Conservation (phyloP, 495 filamentous ascomycete genomes). For the Cercophora samala region DNA sequence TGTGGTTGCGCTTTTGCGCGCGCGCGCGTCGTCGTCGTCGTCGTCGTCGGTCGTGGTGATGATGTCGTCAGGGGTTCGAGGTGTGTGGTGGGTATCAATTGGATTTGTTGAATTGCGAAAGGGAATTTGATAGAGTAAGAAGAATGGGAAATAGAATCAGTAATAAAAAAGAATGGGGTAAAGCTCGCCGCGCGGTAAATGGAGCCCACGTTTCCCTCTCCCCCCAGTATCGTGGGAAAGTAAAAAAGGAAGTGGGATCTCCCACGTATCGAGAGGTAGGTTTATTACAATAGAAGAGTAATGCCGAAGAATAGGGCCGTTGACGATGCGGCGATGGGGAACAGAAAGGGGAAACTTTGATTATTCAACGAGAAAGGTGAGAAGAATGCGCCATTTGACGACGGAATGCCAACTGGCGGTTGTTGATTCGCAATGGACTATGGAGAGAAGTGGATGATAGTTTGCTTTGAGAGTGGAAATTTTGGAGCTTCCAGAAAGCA, state of each 20-base stretch:
- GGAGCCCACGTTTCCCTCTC: too few species aligned
- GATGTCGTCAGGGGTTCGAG: background rate
- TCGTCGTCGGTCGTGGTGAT: background rate
- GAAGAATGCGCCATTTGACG: conserved; percentile 27
- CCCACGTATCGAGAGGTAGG: background rate
- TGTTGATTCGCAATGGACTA: background rate
- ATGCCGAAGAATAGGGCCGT: conserved; percentile 23
- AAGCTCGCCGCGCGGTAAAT: too few species aligned
- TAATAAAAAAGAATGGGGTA: background rate
- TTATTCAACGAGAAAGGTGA: conserved; percentile 1
- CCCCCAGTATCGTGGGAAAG: background rate
- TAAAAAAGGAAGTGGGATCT: background rate
- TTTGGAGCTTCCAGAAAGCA: conserved; percentile 11
- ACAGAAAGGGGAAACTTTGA: background rate
- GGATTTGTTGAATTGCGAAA: background rate
- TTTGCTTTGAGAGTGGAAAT: conserved; percentile 8
- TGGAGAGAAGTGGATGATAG: background rate
- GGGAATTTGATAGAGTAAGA: background rate
- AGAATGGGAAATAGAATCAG: background rate
- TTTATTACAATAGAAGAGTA: conserved; percentile 15
- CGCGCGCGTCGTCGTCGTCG: background rate
- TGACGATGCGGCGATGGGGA: conserved; percentile 22
- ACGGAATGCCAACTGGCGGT: conserved; percentile 6
- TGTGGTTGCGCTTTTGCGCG: background rate
- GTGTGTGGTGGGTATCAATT: background rate